These are phyloP conservation scores for Pseudogymnoascus sp. DNA, from an alignment of 2,329 filamentous ascomycete genomes.

Conservation along the genomic window DNA sequence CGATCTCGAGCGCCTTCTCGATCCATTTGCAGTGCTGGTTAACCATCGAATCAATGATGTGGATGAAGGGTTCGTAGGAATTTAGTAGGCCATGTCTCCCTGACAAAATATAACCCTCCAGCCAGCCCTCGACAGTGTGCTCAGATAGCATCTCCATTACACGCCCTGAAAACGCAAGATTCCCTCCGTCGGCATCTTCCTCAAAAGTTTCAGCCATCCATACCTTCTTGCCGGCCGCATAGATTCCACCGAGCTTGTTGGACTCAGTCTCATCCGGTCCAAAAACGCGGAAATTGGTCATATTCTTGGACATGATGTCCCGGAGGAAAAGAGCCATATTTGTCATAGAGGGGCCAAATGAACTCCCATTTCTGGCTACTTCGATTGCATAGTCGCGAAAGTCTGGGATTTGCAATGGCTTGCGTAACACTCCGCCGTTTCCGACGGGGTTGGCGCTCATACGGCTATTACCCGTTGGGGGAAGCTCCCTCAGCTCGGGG, in stretches of 20 bases:
- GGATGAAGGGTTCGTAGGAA: constrained; percentile 75
- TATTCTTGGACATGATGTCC: constrained; percentile 58
- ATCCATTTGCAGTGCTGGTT: constrained; percentile 83
- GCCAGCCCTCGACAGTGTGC: constrained; percentile 71
- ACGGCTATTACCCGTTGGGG: constrained; percentile 54
- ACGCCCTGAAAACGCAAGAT: constrained; percentile 56
- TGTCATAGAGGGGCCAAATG: constrained; percentile 54
- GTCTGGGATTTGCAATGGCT: constrained; percentile 59
- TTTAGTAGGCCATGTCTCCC: constrained; percentile 69
- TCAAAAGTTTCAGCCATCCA: constrained; percentile 74
- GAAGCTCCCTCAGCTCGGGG: constrained; percentile 52
- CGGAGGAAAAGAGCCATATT: constrained; percentile 60
- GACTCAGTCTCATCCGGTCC: constrained; percentile 75
- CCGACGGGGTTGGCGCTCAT: constrained; percentile 72
- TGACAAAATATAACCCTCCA: constrained; percentile 69
- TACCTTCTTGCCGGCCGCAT: constrained; percentile 67
- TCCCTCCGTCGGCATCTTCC: constrained; percentile 66
- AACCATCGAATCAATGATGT: constrained; percentile 78
- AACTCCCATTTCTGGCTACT: constrained; percentile 51
- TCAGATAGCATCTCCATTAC: constrained; percentile 83
- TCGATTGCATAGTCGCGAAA: constrained; percentile 59
- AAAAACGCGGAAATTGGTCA: constrained; percentile 62
- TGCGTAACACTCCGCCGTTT: constrained; percentile 60
- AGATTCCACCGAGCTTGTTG: constrained; percentile 66
- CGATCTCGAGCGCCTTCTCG: constrained; percentile 70